Conservation (phyloP, 148 eudicot species). For the Linanthus parryae region DNA sequence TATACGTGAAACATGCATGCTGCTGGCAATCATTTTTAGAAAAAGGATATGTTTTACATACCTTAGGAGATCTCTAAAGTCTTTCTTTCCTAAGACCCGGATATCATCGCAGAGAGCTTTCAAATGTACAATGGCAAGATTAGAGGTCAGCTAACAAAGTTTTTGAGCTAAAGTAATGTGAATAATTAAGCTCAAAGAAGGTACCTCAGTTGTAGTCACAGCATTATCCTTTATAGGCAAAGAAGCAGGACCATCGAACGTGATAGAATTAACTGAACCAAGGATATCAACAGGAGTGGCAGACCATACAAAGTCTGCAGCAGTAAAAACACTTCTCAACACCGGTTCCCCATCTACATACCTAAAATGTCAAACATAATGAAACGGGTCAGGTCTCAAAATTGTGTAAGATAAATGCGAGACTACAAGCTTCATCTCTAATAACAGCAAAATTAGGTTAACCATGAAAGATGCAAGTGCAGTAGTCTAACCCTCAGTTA, state of each 20-base stretch:
- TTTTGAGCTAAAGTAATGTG: not conserved
- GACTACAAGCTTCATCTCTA: no score
- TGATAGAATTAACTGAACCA: conserved; percentile 68
- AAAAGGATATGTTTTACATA: no score
- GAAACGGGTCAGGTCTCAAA: no score
- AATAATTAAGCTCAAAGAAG: conserved; percentile 3
- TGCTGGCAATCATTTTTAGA: no score
- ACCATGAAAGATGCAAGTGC: no score
- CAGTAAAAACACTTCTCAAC: conserved; percentile 64
- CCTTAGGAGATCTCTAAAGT: conserved; percentile 90
- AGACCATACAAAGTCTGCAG: conserved; percentile 77
- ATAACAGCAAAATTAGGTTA: no score
- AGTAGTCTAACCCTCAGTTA: no score
- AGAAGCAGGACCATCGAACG: conserved; percentile 51
- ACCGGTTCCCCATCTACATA: conserved; percentile 65
- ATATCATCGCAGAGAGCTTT: conserved; percentile 79
- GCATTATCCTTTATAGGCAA: conserved; percentile 58
- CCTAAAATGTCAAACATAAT: conserved; percentile 22
- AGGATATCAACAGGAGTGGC: conserved; percentile 67
- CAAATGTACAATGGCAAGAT: conserved; percentile 36
- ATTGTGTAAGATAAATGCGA: no score
- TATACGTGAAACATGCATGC: no score
- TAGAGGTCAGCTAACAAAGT: not conserved
- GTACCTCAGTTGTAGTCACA: conserved; percentile 84
- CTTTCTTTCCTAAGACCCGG: conserved; percentile 84